Base-by-base conservation (phyloP, 331 rosid genomes). In the Quercus phellos region DNA sequence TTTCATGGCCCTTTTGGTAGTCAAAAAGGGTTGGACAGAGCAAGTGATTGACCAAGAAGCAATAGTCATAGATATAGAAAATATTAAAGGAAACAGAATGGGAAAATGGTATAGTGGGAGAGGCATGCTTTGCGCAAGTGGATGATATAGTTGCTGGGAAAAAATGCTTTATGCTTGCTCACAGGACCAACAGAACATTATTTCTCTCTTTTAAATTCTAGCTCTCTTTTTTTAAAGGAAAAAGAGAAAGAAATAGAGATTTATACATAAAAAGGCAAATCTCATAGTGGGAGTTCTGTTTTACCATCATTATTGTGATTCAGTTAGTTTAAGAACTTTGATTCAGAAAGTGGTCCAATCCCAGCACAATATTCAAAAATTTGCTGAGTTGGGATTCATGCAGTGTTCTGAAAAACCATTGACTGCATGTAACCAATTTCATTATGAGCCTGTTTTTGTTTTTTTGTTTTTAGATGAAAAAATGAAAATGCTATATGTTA, bases 21-120 rank as follows among this genome's bases (percentile, higher is more conserved):
- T 83, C 77, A 79, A 83, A 90, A 81, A n/a, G 77, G 69, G 69
- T 60, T 63, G 24, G 80, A 81, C 72, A 69, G 55, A 53, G 27
- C 27, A 30, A 42, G 84, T 46, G 81, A 79, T 71, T 75, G 86
- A 80, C 80, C 75, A 74, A 42, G 16, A 55, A 55, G 35, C 29
- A 18, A 18, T 0, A 18, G 68, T n/a, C 0, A 55, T 59, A 75
- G 69, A 10, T 38, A 73, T 1, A 4, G 43, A 43, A 81, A 42
- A 46, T 4, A 3, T 19, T 2, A 5, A 60, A n/a, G 29, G 43
- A 78, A 68, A 35, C 68, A 51, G 5, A 60, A 70, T 13, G 19
- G 16, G 78, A n/a, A 1, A 56, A 21, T 59, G 70, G 61, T 73
- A 46, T 17, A 38, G 80, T 55, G 71, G 83, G 78, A 75, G 35